Conservation (phyloP, 2,329 filamentous ascomycete genomes). For the Claviceps fusiformis region DNA sequence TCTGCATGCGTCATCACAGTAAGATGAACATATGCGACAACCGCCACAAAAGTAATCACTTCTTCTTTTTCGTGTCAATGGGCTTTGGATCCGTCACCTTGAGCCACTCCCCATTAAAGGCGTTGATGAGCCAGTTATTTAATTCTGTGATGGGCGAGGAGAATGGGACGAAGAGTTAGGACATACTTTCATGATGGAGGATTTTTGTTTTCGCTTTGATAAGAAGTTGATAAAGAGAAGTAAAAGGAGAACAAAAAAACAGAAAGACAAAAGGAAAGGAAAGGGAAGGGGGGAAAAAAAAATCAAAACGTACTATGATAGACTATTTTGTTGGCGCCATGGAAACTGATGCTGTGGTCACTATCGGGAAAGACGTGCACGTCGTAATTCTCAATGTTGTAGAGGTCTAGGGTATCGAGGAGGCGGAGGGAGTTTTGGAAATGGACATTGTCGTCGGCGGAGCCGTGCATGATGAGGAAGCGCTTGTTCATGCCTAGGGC, state of each 20-base stretch:
- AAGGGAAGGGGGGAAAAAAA: background rate
- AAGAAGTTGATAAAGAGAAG: too few relatives aligned
- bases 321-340: slow-evolving; percentile 81
- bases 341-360: slow-evolving; percentile 89
- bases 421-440: slow-evolving; percentile 85
- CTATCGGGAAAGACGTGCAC: slow-evolving; percentile 94
- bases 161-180: background rate
- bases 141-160: slow-evolving; percentile 40
- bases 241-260: background rate
- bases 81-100: slow-evolving; percentile 39
- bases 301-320: slow-evolving; percentile 62
- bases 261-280: background rate
- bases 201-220: too few relatives aligned
- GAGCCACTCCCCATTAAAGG: slow-evolving; percentile 94
- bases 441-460: slow-evolving; percentile 96
- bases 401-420: slow-evolving; percentile 74
- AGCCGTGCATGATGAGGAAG: slow-evolving; percentile 90
- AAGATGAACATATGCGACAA: background rate
- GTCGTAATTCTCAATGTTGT: slow-evolving; percentile 81
- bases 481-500: slow-evolving; percentile 65
- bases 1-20: background rate
- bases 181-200: too few relatives aligned
- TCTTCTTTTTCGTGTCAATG: slow-evolving; percentile 14
- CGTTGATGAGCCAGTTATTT: slow-evolving; percentile 85
- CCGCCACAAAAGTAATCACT: background rate